These are phyloP conservation scores for Petunia hybrid DNA, from an alignment of 305 asterid species.

Conservation along the genomic window DNA sequence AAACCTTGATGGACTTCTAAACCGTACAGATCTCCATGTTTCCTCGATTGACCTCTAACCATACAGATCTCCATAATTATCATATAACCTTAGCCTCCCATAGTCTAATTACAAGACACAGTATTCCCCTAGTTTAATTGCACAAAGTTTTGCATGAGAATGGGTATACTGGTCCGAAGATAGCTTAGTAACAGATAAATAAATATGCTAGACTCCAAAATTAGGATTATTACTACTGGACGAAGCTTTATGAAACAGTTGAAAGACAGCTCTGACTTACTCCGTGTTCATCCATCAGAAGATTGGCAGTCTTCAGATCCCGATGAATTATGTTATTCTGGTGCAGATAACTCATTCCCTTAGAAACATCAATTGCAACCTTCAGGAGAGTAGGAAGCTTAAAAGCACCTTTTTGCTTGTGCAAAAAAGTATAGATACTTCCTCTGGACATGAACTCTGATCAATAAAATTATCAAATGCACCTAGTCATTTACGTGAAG, in stretches of 20 bases:
- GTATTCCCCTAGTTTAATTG: slow-evolving; percentile 7
- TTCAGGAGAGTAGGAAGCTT: slow-evolving; percentile 51
- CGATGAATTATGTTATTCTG: slow-evolving; percentile 58
- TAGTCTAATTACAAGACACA: not conserved
- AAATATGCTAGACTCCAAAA: not conserved
- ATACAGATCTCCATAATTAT: slow-evolving; percentile 20
- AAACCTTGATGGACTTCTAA: slow-evolving; percentile 15
- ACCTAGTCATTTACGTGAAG: slow-evolving; percentile 15
- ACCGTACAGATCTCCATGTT: slow-evolving; percentile 20
- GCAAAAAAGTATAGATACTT: slow-evolving; percentile 49
- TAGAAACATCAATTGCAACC: slow-evolving; percentile 57
- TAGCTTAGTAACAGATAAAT: not conserved
- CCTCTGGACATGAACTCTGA: slow-evolving; percentile 61
- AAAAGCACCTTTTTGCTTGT: slow-evolving; percentile 48
- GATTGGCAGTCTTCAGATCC: slow-evolving; percentile 62
- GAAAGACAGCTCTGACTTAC: slow-evolving; percentile 41
- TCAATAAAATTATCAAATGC: slow-evolving; percentile 24
- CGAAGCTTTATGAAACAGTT: not conserved
- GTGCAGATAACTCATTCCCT: slow-evolving; percentile 63
- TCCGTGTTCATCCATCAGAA: slow-evolving; percentile 59
- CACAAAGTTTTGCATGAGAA: slow-evolving; percentile 14
- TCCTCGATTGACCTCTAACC: too few relatives aligned
- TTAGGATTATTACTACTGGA: not conserved
- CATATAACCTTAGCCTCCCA: not conserved
- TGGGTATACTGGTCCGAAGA: not conserved